Conservation (phyloP, 768 basidiomycete genomes). For the Mycena filopes region DNA sequence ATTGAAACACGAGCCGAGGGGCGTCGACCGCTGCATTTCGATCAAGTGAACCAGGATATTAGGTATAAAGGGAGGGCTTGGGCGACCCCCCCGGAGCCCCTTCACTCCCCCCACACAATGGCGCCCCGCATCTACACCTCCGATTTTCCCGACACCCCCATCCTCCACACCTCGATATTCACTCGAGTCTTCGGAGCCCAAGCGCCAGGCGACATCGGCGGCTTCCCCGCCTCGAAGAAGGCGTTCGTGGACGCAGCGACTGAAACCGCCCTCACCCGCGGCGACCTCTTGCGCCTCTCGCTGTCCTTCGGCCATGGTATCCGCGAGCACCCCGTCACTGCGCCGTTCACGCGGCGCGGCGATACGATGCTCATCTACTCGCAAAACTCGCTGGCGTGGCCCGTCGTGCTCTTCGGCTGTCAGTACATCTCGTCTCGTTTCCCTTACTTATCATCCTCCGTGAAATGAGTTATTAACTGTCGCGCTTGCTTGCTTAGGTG, state of each 20-base stretch:
- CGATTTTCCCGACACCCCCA: conserved; percentile 47
- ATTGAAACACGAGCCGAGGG: no score
- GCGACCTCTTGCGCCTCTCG: conserved; percentile 62
- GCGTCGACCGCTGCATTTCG: no score
- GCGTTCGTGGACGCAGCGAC: conserved; percentile 77
- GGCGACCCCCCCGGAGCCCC: no score
- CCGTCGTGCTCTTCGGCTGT: conserved; percentile 56
- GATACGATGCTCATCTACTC: conserved; percentile 74
- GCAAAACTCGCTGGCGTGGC: conserved; percentile 70
- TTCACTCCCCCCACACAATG: no score
- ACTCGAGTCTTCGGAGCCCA: conserved; percentile 54
- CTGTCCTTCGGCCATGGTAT: conserved; percentile 71
- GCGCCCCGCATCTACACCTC: conserved; percentile 62
- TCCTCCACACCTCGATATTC: conserved; percentile 58
- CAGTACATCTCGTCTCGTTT: conserved; percentile 31
- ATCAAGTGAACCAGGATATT: no score
- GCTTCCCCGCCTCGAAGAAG: conserved; percentile 51
- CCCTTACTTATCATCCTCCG: background rate
- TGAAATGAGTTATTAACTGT: background rate
- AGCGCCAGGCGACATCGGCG: conserved; percentile 47
- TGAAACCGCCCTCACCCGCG: conserved; percentile 65
- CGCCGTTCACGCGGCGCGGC: conserved; percentile 51
- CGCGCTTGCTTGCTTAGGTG: conserved; percentile 35
- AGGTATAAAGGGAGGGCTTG: no score
- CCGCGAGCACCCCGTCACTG: conserved; percentile 49